Evolutionary conservation across 2,329 filamentous ascomycete species (phyloP).

Genomic region (Thielaviopsis musarum): DNA sequence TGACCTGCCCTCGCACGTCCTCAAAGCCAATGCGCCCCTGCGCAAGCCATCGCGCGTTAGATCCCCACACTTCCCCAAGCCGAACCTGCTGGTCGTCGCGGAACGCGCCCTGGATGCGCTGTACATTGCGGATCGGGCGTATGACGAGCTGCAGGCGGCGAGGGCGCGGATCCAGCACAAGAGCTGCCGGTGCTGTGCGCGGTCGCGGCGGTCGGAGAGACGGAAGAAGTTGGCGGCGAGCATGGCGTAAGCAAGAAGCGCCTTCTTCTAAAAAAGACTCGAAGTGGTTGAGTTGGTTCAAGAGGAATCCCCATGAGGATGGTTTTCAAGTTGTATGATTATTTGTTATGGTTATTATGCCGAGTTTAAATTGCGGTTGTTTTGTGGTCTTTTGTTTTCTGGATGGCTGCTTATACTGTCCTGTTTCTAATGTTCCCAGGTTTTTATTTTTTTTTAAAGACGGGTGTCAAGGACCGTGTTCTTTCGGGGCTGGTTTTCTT

Average conservation of each 20-base stretch:
- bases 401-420: no score
- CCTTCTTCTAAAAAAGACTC: no score
- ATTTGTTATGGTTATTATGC: no score
- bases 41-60: no score
- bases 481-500: not conserved
- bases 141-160: not conserved
- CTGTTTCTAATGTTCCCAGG: no score
- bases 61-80: not conserved
- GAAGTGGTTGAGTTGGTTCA: no score
- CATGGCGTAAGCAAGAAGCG: not conserved
- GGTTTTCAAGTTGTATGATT: no score
- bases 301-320: no score
- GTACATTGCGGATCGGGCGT: not conserved
- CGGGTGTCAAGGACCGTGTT: not conserved
- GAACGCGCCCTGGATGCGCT: not conserved
- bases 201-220: not conserved
- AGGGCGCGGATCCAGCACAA: not conserved
- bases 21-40: not conserved
- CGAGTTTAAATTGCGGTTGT: no score
- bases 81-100: not conserved
- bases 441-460: no score
- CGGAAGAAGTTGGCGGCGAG: not conserved
- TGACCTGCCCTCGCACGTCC: not conserved
- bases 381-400: no score
- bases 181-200: not conserved